These are phyloP conservation scores for Plasmodium sp. DNA, from an alignment of 169 alveolate species.

Conservation along the genomic window DNA sequence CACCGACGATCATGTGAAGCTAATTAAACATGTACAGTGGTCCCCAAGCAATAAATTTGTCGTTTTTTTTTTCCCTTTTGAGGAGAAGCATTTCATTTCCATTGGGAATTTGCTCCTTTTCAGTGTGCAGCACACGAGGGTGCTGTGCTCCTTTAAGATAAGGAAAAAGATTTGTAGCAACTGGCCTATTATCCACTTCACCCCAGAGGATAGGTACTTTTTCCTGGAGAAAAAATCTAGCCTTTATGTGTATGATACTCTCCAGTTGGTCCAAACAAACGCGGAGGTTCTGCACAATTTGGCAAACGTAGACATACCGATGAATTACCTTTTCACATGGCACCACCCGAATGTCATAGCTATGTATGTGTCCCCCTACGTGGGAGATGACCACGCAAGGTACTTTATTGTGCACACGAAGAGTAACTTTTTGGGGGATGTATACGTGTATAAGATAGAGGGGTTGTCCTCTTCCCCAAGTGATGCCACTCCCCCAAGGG, in stretches of 20 bases:
- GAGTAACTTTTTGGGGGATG: slow-evolving; percentile 53
- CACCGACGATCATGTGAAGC: slow-evolving; percentile 4
- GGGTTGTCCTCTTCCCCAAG: background rate
- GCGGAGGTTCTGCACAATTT: background rate
- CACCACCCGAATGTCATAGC: slow-evolving; percentile 48
- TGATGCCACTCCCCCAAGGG: background rate
- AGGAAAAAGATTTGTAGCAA: slow-evolving; percentile 43
- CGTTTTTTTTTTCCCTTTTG: slow-evolving; percentile 47
- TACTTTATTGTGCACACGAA: slow-evolving; percentile 51
- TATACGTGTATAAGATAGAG: slow-evolving; percentile 29
- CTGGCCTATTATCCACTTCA: slow-evolving; percentile 60
- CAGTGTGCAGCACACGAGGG: slow-evolving; percentile 3
- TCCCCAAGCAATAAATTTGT: slow-evolving; percentile 41
- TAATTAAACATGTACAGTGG: slow-evolving; percentile 72
- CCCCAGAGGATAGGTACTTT: slow-evolving; percentile 41
- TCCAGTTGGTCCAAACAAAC: background rate
- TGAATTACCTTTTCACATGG: slow-evolving; percentile 22
- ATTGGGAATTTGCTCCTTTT: slow-evolving; percentile 26
- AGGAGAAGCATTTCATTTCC: background rate
- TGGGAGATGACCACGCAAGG: slow-evolving; percentile 2
- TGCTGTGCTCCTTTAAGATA: slow-evolving; percentile 39
- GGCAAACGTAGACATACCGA: slow-evolving; percentile 9
- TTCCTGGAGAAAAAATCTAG: slow-evolving; percentile 32
- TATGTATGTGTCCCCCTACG: slow-evolving; percentile 26
- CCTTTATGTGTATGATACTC: slow-evolving; percentile 49